Evolutionary conservation across 2,329 filamentous ascomycete species (phyloP), one percentile per base, ranked within the genome.

Genomic region (Fusarium staphyleae): DNA sequence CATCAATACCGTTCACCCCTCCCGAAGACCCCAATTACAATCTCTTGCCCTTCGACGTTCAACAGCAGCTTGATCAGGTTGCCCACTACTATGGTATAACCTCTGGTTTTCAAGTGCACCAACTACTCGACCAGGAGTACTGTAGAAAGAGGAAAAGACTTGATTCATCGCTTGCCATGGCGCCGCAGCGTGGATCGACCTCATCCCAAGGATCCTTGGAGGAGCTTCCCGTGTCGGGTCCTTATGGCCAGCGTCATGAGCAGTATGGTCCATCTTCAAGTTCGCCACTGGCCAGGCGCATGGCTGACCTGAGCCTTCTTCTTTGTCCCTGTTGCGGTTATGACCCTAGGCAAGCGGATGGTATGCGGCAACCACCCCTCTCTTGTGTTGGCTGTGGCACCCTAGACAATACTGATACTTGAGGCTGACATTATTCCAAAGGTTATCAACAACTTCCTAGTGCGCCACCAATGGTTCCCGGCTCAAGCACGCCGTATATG

Each of bases 391-490:
- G 34, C 44, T 34, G 18, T 15, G 40, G 10, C 15, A 18, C 26
- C 15, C 11, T 19, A n/a, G 41, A 12, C 7, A 12, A 37, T 39
- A 32, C 9, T 28, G 10, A 19, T 33, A 29, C 44, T 30, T 22
- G 36, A 57, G 24, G 30, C 59, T 67, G 29, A 67, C 55, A 16
- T 12, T n/a, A 14, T 28, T 19, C 14, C 32, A 29, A 66, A 76
- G 75, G 69, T 13, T 77, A 77, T 48, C 68, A 73, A 48, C 59
- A 68, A 16, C 52, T 75, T 18, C 63, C 66, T 5, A 58, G 60
- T 30, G 48, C 66, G 19, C 57, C 61, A 11, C 37, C 64, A 4
- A 59, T 59, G n/a, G 62, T 66, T 24, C 70, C 72, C 53, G 70
- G 64, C 7, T 52, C 68, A 10, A 69, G 64, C 28, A 62, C 65